Evolutionary conservation across 148 eudicot genomes (phyloP), one percentile per base, ranked within the genome.

Genomic region (Vaccinium myrtillus): DNA sequence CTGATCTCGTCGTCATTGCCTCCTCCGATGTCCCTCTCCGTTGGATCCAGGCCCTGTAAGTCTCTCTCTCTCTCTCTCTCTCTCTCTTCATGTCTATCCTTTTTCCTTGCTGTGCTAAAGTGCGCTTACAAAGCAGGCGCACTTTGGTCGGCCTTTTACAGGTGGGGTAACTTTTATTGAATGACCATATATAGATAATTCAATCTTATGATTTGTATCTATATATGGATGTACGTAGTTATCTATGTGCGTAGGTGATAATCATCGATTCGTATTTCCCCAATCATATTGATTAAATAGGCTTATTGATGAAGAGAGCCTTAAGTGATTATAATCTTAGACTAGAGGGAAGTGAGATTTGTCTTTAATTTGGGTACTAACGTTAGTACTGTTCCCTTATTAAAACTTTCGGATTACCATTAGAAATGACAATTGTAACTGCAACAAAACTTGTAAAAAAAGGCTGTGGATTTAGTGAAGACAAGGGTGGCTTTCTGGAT

Each of bases 1-100:
- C 99, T 48, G 99, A 97, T 92, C 98, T 90, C 48, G 94, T 97
- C 50, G 98, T 97, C 89, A 95, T 97, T 88, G 99, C 99, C 23
- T 97, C 99, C 87, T 13, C 91, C 76, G 99, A 97, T 54, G 98
- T 97, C 12, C 99, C 99, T 27, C 87, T 74, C 59, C 89, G 50
- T 8, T 97, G 99, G 99, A 87, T 95, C 63, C 91, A 84, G 43
- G 83, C 98, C 80, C 82, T 97, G 99, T 97, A 89, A 83, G 96
- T 87, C 39, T 61, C 65, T 59, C 19, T 21, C 50, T 12, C 76
- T 69, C 27, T 36, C 51, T 77, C 61, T 75, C 16, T 27, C 18
- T 25, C 48, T n/a, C 19, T 6, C 50, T 16, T 25, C 39, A 19
- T 77, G 59, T 51, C 59, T 77, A 50, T 23, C 59, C 9, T 51